Conservation (phyloP, 352 stramenopile genomes). For the Phytopythium montanum region DNA sequence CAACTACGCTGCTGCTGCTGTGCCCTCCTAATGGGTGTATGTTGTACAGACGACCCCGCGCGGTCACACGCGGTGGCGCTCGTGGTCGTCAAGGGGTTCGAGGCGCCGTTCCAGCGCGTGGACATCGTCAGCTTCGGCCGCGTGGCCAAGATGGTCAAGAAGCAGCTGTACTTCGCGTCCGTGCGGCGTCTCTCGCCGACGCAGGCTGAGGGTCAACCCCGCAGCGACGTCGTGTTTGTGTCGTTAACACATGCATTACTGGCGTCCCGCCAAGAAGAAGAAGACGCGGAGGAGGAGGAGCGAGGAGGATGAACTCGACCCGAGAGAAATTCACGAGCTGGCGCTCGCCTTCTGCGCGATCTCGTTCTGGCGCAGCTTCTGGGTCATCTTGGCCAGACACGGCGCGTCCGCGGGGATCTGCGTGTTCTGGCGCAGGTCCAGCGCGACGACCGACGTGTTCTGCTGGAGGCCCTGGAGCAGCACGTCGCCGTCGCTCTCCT, state of each 20-base stretch:
- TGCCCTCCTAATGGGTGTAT: not conserved
- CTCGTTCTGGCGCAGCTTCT: slow-evolving; percentile 76
- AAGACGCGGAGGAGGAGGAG: not conserved
- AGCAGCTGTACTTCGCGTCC: slow-evolving; percentile 51
- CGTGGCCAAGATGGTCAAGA: slow-evolving; percentile 76
- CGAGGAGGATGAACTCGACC: not conserved
- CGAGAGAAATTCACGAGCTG: slow-evolving; percentile 5
- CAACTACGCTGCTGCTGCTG: not conserved
- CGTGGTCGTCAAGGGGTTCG: slow-evolving; percentile 46
- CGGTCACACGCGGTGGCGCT: slow-evolving; percentile 43
- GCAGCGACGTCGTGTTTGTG: slow-evolving; percentile 43
- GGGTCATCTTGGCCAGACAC: slow-evolving; percentile 58
- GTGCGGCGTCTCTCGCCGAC: slow-evolving; percentile 9
- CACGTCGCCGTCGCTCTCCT: slow-evolving; percentile 48
- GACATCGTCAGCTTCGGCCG: slow-evolving; percentile 63
- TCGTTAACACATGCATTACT: slow-evolving; percentile 59
- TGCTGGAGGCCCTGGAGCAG: slow-evolving; percentile 60
- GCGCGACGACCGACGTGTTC: slow-evolving; percentile 52
- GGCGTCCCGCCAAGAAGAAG: slow-evolving; percentile 30
- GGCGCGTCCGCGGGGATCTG: slow-evolving; percentile 56
- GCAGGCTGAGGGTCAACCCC: not conserved
- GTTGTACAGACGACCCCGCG: slow-evolving; percentile 28
- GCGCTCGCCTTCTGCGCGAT: slow-evolving; percentile 38
- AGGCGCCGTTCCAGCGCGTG: slow-evolving; percentile 36
- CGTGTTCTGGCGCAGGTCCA: slow-evolving; percentile 79